These are phyloP conservation scores for Bryum argenteum DNA, from an alignment of 225 moss, liverwort and hornwort species.

Conservation along the genomic window DNA sequence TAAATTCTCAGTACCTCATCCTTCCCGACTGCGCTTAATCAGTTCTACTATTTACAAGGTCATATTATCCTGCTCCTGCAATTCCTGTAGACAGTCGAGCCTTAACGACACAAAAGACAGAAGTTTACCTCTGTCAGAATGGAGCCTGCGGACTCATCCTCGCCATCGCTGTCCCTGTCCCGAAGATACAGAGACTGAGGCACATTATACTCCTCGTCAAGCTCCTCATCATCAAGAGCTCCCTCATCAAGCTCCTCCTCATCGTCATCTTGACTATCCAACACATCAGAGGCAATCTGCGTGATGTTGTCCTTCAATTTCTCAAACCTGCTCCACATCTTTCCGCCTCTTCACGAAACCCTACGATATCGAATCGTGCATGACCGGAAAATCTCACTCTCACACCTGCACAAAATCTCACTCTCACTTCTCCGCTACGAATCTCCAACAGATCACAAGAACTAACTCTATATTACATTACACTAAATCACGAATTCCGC, in stretches of 20 bases:
- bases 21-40: conserved; percentile 39
- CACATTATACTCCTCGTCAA: conserved; percentile 48
- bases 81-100: too few species aligned
- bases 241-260: conserved; percentile 56
- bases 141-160: too few species aligned
- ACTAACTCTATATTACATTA: background rate
- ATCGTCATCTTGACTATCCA: conserved; percentile 71
- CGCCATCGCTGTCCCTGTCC: too few species aligned
- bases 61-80: background rate
- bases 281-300: conserved; percentile 95
- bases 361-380: conserved; percentile 22
- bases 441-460: background rate
- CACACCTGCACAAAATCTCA: conserved; percentile 23
- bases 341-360: conserved; percentile 30
- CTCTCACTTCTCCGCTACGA: background rate
- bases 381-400: background rate
- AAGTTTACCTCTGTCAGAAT: too few species aligned
- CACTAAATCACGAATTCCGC: background rate
- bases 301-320: conserved; percentile 97
- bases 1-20: conserved; percentile 38
- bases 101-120: background rate
- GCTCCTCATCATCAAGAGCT: conserved; percentile 35
- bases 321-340: conserved; percentile 96
- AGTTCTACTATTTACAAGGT: conserved; percentile 36
- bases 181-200: conserved; percentile 25